Conservation (phyloP, 306 rosid species). For the Leucaena leucocephala region DNA sequence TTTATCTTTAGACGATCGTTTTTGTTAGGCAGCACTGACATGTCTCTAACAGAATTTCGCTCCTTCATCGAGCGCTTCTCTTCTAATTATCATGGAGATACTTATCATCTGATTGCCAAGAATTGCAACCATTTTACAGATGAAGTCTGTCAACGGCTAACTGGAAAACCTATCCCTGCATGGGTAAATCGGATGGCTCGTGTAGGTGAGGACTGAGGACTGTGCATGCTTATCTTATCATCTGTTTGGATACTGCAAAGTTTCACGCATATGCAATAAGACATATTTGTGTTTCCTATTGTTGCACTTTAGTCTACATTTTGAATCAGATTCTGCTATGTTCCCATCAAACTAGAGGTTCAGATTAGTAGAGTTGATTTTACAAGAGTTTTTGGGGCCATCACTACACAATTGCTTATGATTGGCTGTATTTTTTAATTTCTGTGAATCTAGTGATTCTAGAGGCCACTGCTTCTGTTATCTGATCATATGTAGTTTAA, state of each 20-base stretch:
- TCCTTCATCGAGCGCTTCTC: constrained; percentile 82
- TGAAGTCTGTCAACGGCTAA: constrained; percentile 55
- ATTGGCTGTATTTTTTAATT: not conserved
- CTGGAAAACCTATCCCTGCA: constrained; percentile 88
- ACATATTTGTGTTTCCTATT: not conserved
- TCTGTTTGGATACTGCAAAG: constrained; percentile 12
- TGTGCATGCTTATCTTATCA: constrained; percentile 5
- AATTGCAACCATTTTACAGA: constrained; percentile 67
- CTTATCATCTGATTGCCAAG: constrained; percentile 88
- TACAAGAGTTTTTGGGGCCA: constrained; percentile 10
- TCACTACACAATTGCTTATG: not conserved
- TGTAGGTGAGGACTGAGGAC: constrained; percentile 73
- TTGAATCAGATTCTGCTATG: constrained; percentile 6
- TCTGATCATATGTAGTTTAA: constrained; percentile 44
- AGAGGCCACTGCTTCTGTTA: constrained; percentile 29
- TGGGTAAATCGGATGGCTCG: constrained; percentile 96
- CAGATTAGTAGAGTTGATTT: constrained; percentile 9
- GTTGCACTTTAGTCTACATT: constrained; percentile 1
- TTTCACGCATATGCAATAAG: not conserved
- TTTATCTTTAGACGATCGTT: constrained; percentile 83
- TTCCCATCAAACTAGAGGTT: not conserved
- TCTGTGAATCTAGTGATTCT: constrained; percentile 23
- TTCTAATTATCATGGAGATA: constrained; percentile 79
- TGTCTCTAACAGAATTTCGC: constrained; percentile 67
- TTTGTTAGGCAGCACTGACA: constrained; percentile 74